Evolutionary conservation across 148 eudicot species (phyloP), one percentile per base, ranked within the genome.

Genomic region (Drosera capensis): DNA sequence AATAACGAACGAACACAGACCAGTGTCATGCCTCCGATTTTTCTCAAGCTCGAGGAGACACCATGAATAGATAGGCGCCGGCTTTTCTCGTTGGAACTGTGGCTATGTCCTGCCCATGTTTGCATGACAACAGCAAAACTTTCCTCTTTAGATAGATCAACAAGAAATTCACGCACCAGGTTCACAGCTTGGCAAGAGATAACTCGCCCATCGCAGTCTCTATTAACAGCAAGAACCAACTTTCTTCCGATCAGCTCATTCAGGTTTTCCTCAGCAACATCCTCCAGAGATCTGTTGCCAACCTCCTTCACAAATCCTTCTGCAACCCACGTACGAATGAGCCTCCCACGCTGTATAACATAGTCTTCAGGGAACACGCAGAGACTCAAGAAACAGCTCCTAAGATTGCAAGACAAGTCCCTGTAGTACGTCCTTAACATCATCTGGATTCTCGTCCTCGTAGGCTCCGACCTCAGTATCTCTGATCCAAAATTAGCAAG

Each of bases 21-120:
- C 12, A 19, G 7, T 1, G 23, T 23, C 15, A 24, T 0, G 2
- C 28, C 28, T 14, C 13, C 1, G 18, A 16, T 43, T 17, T n/a
- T 43, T 43, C 1, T 20, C 43, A n/a, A 44, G 21, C 21, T n/a
- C 31, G 25, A 14, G 36, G 23, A 44, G 14, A n/a, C 46, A 43
- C 31, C 29, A 8, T 54, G 57, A 45, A 62, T n/a, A n/a, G 60
- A 43, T 21, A 68, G 34, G 23, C 64, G 64, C 1, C 72, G 46
- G 0, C 20, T 8, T 23, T 39, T 52, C 3, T 36, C 8, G 8
- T 30, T 14, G 9, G 17, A 13, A 23, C 9, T 38, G 2, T 22
- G 1, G 15, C 37, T 6, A 28, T 6, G 8, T 3, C 13, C 20
- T 2, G 13, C 36, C n/a, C 39, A 26, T 8, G 16, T 0, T 21